phyloP scores from a whole-genome alignment of 768 basidiomycete genomes.

The Lentinula lateritia region DNA sequence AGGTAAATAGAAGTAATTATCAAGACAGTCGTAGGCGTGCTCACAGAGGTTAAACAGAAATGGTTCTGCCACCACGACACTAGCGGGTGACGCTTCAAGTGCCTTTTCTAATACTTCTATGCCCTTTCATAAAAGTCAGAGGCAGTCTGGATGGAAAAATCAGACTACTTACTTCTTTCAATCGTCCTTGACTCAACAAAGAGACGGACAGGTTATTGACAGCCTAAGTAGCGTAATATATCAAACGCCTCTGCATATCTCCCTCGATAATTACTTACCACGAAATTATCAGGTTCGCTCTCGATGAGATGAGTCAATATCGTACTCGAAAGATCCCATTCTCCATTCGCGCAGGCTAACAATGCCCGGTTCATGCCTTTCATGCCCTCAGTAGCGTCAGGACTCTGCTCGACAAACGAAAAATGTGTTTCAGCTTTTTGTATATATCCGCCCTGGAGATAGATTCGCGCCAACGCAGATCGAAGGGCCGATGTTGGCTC shows the following conservation, averaged over 20 bases:
- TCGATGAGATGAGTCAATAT: conserved; percentile 39
- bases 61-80: conserved; percentile 72
- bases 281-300: conserved; percentile 54
- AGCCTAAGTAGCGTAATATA: conserved; percentile 35
- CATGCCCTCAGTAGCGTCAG: conserved; percentile 33
- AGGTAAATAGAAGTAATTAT: not conserved
- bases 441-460: conserved; percentile 70
- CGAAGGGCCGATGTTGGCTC: conserved; percentile 50
- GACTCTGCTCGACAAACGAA: conserved; percentile 39
- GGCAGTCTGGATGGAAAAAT: not conserved
- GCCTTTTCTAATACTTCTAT: conserved; percentile 65
- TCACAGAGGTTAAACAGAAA: conserved; percentile 82
- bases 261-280: conserved; percentile 33
- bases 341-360: conserved; percentile 61
- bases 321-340: conserved; percentile 53
- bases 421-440: conserved; percentile 56
- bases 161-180: conserved; percentile 53
- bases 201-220: conserved; percentile 76
- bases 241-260: not conserved
- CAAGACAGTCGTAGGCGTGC: conserved; percentile 16
- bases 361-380: conserved; percentile 64
- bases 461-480: conserved; percentile 67
- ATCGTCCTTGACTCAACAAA: conserved; percentile 55
- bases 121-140: conserved; percentile 36
- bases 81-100: conserved; percentile 58